These are phyloP conservation scores for Phytophthora sp. DNA, from an alignment of 352 stramenopile species.

Conservation along the genomic window DNA sequence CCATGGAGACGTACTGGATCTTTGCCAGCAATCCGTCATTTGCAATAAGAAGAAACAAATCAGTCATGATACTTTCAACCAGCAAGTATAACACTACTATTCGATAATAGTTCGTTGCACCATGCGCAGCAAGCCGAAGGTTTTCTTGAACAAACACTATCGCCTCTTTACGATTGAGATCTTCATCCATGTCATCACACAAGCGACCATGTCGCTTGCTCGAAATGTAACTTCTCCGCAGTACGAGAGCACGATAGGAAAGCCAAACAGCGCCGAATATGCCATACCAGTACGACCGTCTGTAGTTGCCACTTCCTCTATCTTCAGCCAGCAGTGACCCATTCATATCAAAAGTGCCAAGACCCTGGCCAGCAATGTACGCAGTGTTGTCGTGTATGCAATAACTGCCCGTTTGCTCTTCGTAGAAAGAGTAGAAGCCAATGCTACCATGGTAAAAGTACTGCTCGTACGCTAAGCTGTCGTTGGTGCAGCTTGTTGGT, in stretches of 20 bases:
- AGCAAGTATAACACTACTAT: slow-evolving; percentile 13
- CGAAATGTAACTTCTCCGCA: slow-evolving; percentile 7
- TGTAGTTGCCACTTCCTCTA: not conserved
- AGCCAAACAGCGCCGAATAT: slow-evolving; percentile 9
- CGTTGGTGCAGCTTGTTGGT: slow-evolving; percentile 3
- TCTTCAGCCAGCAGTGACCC: slow-evolving; percentile 6
- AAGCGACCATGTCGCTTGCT: slow-evolving; percentile 13
- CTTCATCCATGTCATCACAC: slow-evolving; percentile 5
- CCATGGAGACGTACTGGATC: slow-evolving; percentile 28
- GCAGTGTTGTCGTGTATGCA: slow-evolving; percentile 2
- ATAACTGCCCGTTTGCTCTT: slow-evolving; percentile 8
- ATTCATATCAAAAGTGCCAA: slow-evolving; percentile 18
- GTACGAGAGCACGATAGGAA: slow-evolving; percentile 1
- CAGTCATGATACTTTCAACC: slow-evolving; percentile 28
- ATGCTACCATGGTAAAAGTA: slow-evolving; percentile 25
- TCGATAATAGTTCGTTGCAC: slow-evolving; percentile 21
- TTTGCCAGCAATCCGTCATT: slow-evolving; percentile 16
- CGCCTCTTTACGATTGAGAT: slow-evolving; percentile 1
- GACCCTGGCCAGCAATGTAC: slow-evolving; percentile 2
- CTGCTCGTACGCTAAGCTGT: slow-evolving; percentile 6
- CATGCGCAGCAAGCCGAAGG: slow-evolving; percentile 15
- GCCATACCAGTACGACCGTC: slow-evolving; percentile 4
- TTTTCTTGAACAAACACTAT: slow-evolving; percentile 32
- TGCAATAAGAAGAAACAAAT: slow-evolving; percentile 30
- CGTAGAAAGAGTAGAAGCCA: slow-evolving; percentile 21